Percentiles rank a stretch among this genome's conserved stretches.
phyloP scores from a whole-genome alignment of 1,284 basidiomycete genomes.

The Athelia psychrophila region DNA sequence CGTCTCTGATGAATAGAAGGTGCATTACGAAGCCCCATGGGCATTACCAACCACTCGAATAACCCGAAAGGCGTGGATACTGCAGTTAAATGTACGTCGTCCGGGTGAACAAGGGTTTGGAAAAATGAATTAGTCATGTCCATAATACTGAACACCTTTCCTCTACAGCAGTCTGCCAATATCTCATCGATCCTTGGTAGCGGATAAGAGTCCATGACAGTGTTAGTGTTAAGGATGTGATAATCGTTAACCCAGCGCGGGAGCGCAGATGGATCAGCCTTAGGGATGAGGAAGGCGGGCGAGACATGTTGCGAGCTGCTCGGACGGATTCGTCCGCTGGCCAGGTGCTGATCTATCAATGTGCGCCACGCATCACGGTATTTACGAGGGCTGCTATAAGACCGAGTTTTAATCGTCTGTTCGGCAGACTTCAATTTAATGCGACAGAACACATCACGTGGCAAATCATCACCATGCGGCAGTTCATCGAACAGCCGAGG shows the following conservation, averaged over 20 bases:
- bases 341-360: conserved; percentile 8
- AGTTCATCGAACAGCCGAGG: no score
- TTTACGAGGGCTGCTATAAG: conserved; percentile 7
- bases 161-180: conserved; percentile 9
- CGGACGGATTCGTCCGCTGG: conserved; percentile 6
- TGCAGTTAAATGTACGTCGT: no score
- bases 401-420: conserved; percentile 2
- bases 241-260: conserved; percentile 18
- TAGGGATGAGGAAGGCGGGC: conserved; percentile 2
- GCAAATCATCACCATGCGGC: conserved; percentile 1
- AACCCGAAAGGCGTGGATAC: conserved; percentile 10
- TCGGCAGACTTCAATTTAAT: conserved; percentile 5
- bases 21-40: conserved; percentile 21
- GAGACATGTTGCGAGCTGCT: conserved; percentile 4
- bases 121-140: no score
- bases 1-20: conserved; percentile 16
- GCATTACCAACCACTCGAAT: conserved; percentile 26
- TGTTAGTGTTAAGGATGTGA: conserved; percentile 17
- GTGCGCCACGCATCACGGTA: conserved; percentile 9
- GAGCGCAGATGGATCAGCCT: no score
- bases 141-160: conserved; percentile 11
- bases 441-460: conserved; percentile 5
- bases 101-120: no score
- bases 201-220: conserved; percentile 13
- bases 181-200: conserved; percentile 23